These are phyloP conservation scores for Fusarium nanum DNA, from an alignment of 2,329 filamentous ascomycete genomes.

Conservation along the genomic window DNA sequence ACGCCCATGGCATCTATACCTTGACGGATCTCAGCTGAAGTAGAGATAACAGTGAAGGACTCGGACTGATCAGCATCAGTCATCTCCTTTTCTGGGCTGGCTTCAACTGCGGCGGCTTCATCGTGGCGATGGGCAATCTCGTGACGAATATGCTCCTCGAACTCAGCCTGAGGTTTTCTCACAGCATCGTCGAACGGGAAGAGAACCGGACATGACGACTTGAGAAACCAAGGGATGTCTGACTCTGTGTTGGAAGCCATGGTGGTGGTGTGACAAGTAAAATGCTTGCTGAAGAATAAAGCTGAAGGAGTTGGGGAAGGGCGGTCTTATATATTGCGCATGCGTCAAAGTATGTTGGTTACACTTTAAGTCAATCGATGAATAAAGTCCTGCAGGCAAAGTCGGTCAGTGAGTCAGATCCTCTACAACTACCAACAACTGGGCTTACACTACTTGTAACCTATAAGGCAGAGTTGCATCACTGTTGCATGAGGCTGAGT, in stretches of 20 bases:
- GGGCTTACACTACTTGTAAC: background rate
- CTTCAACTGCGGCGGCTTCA: background rate
- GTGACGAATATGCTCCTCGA: constrained; percentile 48
- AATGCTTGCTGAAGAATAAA: background rate
- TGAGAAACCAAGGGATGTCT: constrained; percentile 54
- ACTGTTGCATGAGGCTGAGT: constrained; percentile 28
- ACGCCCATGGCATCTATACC: constrained; percentile 29
- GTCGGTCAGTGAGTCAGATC: constrained; percentile 37
- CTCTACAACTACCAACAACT: background rate
- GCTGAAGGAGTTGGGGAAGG: background rate
- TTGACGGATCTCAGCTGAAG: constrained; percentile 42
- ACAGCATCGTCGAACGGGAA: constrained; percentile 54
- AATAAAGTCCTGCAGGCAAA: background rate
- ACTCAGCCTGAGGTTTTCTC: constrained; percentile 48
- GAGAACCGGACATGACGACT: constrained; percentile 53
- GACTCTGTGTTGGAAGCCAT: constrained; percentile 40
- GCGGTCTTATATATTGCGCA: constrained; percentile 21
- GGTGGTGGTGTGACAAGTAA: constrained; percentile 2
- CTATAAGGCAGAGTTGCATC: background rate
- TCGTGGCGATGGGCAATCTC: constrained; percentile 41
- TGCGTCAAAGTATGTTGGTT: background rate
- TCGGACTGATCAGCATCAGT: constrained; percentile 37
- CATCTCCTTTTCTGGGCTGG: constrained; percentile 19
- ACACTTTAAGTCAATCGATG: background rate
- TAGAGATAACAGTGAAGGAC: constrained; percentile 46